Evolutionary conservation across 371 early-diverging fungal species (phyloP).

Genomic region (Mortierella sp.): DNA sequence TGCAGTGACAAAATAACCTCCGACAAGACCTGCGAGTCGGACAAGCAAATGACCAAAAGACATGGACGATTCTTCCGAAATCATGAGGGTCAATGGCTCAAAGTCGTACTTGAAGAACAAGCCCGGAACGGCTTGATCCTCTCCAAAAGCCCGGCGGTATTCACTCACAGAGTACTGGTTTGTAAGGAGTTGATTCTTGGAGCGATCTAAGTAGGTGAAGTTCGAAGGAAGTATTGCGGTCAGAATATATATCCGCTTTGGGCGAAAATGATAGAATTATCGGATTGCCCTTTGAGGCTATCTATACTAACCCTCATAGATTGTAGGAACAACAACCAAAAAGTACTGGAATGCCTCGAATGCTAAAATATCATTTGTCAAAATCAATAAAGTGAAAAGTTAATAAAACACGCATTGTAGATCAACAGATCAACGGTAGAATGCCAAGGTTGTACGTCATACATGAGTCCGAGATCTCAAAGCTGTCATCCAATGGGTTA

Average conservation of each 20-base stretch:
- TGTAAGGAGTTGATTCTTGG: slow-evolving; percentile 69
- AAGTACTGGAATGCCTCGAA: slow-evolving; percentile 87
- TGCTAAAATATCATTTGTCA: slow-evolving; percentile 52
- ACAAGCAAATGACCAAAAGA: slow-evolving; percentile 82
- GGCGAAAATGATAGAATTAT: not conserved
- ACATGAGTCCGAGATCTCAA: slow-evolving; percentile 75
- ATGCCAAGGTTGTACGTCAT: slow-evolving; percentile 36
- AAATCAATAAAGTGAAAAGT: not conserved
- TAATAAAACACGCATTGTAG: not conserved
- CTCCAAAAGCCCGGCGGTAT: slow-evolving; percentile 61
- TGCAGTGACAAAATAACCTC: slow-evolving; percentile 81
- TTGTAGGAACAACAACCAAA: slow-evolving; percentile 89
- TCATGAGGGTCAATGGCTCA: slow-evolving; percentile 88
- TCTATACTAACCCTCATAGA: slow-evolving; percentile 70
- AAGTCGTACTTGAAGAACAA: slow-evolving; percentile 94
- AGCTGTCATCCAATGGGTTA: slow-evolving; percentile 89
- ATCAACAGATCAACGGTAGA: too few relatives aligned
- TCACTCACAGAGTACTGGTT: slow-evolving; percentile 96
- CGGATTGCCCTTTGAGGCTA: not conserved
- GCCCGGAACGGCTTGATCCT: slow-evolving; percentile 67
- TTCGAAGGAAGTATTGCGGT: not conserved
- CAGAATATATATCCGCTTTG: not conserved
- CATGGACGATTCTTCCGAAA: slow-evolving; percentile 73
- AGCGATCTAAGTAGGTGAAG: slow-evolving; percentile 60
- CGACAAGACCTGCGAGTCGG: slow-evolving; percentile 90